Evolutionary conservation across 2,329 filamentous ascomycete species (phyloP), one percentile per base, ranked within the genome.

Genomic region (Parafenestella ontariensis): DNA sequence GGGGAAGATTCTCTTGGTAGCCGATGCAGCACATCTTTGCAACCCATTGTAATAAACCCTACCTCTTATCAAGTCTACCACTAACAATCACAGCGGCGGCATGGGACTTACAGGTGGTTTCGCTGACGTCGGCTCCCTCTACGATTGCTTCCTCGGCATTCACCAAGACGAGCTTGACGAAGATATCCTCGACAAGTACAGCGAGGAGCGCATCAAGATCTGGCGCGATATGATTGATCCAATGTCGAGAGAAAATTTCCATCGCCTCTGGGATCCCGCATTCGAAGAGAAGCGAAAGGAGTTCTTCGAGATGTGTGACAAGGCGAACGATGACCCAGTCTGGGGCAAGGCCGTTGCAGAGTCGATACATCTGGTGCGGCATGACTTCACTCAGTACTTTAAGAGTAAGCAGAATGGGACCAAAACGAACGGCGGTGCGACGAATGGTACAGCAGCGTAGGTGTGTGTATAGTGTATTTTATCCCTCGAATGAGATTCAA

Each of bases 71-170:
- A 3, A 1, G 13, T 11, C 2, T 15, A 11, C 18, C 45, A 49
- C 53, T 64, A 44, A 65, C 21, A 31, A 1, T 7, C 5, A 15
- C 54, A 72, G 70, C 72, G 86, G 86, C 41, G 86, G 86, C 0
- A 75, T 88, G 15, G 86, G 86, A 1, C 81, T 88, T 45, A 88
- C 85, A 0, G 85, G 85, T 5, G 86, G 86, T 0, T 84, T 89
- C 49, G 83, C 85, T n/a, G 86, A 88, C 59, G 80, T 86, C 2
- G 85, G 84, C 10, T 84, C 84, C 0, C 77, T 89, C 5, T 85
- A 81, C 53, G 85, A 89, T 61, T 87, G 85, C 62, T 77, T 88
- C 9, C 67, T 62, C 5, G 71, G 71, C 29, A 72, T 75, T 26
- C 70, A 74, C 49, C 58, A 68, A 28, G 68, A 71, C 48, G 62